Evolutionary conservation across 2,329 filamentous ascomycete genomes (phyloP), one percentile per base, ranked within the genome.

Genomic region (Rhexocercosporidium sp.): DNA sequence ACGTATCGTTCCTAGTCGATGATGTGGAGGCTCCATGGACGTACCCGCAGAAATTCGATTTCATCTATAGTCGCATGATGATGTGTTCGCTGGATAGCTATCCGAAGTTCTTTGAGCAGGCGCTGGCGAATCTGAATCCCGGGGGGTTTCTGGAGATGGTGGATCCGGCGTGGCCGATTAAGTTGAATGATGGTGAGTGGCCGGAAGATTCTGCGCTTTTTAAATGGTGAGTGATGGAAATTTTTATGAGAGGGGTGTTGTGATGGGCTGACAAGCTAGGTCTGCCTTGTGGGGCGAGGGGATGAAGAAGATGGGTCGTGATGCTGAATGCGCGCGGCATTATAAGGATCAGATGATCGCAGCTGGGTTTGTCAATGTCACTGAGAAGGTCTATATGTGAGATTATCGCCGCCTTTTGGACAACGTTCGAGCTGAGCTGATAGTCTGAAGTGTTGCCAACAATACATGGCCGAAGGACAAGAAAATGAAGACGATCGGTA

Each of bases 11-110:
- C 70, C 78, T 86, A 73, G 80, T 88, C 9, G 86, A 89, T 66
- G 86, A 89, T 68, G 81, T 85, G 31, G 86, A 89, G 75, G 82
- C 81, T 64, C 80, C 82, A 3, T 89, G 86, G 86, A 77, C 85
- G 18, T 82, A 85, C 67, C 59, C 81, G 5, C 73, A 85, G 63
- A 81, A 84, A 63, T 88, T 88, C 64, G 85, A 89, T 74, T 87
- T 87, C 66, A 82, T 89, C 59, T 85, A 88, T 72, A 81, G 83
- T 20, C 81, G 87, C 25, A 61, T 68, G 64, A 66, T 71, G 66
- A 66, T 64, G 20, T 59, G 65, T 29, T 65, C 67, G 7, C 34
- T 72, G n/a, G 56, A 62, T 3, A 53, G 69, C 47, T 70, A 68
- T 60, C 66, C 66, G 25, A 62, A 53, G 18, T 67, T 68, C 51